phyloP scores from a whole-genome alignment of 1,139 yeast species.

The Torulaspora globosa region DNA sequence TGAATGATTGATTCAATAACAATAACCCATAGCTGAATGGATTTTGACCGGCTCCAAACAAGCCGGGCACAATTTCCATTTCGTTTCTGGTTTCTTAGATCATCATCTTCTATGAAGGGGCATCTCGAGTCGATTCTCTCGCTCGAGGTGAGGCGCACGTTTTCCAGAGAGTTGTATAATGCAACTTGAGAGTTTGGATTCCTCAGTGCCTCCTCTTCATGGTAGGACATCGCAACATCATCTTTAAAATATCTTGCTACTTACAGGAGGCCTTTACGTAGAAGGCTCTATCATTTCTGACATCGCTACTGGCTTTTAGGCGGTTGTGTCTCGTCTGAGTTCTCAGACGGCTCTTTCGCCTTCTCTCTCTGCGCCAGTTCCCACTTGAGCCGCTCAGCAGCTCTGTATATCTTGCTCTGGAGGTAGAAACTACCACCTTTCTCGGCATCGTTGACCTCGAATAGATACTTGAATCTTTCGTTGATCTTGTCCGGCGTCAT shows the following conservation, averaged over 20 bases:
- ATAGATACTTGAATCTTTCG: constrained; percentile 74
- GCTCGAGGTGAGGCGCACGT: constrained; percentile 32
- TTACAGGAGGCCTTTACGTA: constrained; percentile 10
- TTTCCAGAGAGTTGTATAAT: constrained; percentile 34
- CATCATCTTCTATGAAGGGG: constrained; percentile 37
- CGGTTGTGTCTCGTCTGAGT: constrained; percentile 3
- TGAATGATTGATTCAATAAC: constrained; percentile 28
- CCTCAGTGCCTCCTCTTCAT: constrained; percentile 38
- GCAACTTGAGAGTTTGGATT: constrained; percentile 37
- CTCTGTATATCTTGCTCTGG: constrained; percentile 87
- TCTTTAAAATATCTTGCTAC: constrained; percentile 18
- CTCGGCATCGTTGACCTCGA: constrained; percentile 84
- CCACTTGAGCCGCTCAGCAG: constrained; percentile 60
- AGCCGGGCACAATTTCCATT: constrained; percentile 58
- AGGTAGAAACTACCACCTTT: constrained; percentile 91
- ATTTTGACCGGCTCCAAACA: constrained; percentile 39
- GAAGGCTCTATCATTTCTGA: not conserved
- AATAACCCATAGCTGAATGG: constrained; percentile 40
- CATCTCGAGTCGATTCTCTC: constrained; percentile 9
- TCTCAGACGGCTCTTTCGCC: constrained; percentile 10
- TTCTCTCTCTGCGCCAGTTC: constrained; percentile 45
- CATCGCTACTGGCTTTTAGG: constrained; percentile 7
- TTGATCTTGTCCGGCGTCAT: constrained; percentile 59
- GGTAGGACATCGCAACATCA: constrained; percentile 31
- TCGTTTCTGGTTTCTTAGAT: constrained; percentile 78